phyloP scores from a whole-genome alignment of 2,329 filamentous ascomycete species.

The Stagonosporopsis rhizophila region DNA sequence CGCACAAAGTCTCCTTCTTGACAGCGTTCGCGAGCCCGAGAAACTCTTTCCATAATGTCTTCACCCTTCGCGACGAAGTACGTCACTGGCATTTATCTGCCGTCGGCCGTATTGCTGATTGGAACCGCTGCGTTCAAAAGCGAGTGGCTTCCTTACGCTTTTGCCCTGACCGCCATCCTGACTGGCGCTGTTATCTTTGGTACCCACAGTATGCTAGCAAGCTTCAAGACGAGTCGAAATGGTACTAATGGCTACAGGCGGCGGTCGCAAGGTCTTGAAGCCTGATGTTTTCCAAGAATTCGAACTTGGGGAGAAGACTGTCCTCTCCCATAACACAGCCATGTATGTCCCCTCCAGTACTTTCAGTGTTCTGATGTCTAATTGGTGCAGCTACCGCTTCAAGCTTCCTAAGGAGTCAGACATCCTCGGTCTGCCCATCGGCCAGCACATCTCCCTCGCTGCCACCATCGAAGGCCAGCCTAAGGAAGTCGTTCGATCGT shows the following conservation, averaged over 20 bases:
- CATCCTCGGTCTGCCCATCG: conserved; percentile 95
- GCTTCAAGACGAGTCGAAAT: not conserved
- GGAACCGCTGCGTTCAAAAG: conserved; percentile 79
- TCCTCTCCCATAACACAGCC: conserved; percentile 97
- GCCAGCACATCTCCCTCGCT: conserved; percentile 97
- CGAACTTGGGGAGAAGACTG: conserved; percentile 90
- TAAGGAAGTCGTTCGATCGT: conserved; percentile 51
- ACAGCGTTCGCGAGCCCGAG: not conserved
- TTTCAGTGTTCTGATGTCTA: conserved; percentile 1
- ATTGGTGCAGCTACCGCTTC: conserved; percentile 79
- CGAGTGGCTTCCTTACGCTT: conserved; percentile 73
- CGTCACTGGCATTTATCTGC: conserved; percentile 83
- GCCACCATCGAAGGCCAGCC: conserved; percentile 58
- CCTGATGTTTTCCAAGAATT: conserved; percentile 90
- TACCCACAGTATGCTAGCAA: conserved; percentile 2
- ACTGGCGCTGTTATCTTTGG: conserved; percentile 36
- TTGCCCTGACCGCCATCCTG: conserved; percentile 69
- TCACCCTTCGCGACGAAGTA: conserved; percentile 51
- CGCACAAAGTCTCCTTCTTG: not conserved
- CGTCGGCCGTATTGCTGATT: conserved; percentile 76
- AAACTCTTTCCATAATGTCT: conserved; percentile 22
- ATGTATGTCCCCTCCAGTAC: conserved; percentile 67
- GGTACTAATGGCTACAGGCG: conserved; percentile 53
- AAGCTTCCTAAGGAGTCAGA: conserved; percentile 76
- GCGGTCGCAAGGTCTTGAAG: conserved; percentile 83